phyloP scores from a whole-genome alignment of 495 filamentous ascomycete genomes.

The Alectoria sarmentosa region DNA sequence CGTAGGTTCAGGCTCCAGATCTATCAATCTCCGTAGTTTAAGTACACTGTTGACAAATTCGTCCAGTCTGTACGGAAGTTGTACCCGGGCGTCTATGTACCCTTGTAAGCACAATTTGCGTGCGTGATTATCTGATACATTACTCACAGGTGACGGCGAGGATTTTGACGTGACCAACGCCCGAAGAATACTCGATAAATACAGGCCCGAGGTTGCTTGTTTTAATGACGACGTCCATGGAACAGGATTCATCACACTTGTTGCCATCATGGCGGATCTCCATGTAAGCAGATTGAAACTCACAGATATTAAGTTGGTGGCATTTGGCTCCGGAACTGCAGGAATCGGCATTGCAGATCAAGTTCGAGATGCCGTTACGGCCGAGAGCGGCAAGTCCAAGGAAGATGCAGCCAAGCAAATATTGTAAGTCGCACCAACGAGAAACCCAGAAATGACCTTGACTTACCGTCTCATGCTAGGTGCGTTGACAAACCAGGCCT shows the following conservation, averaged over 20 bases:
- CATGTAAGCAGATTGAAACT: constrained; percentile 61
- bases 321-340: constrained; percentile 81
- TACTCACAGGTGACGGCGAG: constrained; percentile 32
- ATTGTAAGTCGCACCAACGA: constrained; percentile 47
- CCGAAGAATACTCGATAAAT: constrained; percentile 65
- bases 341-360: constrained; percentile 84
- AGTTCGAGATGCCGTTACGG: constrained; percentile 67
- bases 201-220: constrained; percentile 62
- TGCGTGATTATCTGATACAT: not conserved
- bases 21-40: too few species aligned
- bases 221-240: constrained; percentile 94
- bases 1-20: too few species aligned
- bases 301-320: constrained; percentile 57
- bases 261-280: constrained; percentile 67
- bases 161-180: constrained; percentile 55
- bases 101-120: constrained; percentile 49
- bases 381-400: constrained; percentile 58
- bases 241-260: constrained; percentile 80
- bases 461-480: constrained; percentile 38
- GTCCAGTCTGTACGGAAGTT: constrained; percentile 56
- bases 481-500: constrained; percentile 81
- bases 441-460: not conserved
- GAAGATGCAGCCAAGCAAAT: constrained; percentile 75
- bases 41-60: constrained; percentile 68
- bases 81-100: constrained; percentile 77